A percentile compares a stretch with the other conserved stretches of the same genome.
Conservation (phyloP, 202 grass and related monocot genomes). For the Hordeum pubiflorum region DNA sequence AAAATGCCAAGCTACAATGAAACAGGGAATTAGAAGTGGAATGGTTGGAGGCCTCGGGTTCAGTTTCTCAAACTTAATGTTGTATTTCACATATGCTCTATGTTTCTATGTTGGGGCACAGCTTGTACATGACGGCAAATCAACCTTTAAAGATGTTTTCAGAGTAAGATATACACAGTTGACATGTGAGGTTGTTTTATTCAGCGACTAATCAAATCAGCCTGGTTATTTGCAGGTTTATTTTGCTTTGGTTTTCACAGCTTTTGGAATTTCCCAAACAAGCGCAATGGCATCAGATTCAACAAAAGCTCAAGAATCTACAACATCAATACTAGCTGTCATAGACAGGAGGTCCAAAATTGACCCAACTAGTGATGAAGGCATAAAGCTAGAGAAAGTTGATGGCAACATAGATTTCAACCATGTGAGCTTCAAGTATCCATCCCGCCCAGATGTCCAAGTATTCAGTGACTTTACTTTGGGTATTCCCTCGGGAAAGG, state of each 20-base stretch:
- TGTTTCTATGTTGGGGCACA: conserved; percentile 81
- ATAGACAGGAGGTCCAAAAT: conserved; percentile 68
- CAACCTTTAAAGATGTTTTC: conserved; percentile 72
- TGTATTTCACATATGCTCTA: conserved; percentile 67
- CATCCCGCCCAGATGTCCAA: conserved; percentile 71
- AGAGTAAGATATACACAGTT: conserved; percentile 39
- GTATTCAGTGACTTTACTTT: conserved; percentile 71
- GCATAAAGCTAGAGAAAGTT: conserved; percentile 49
- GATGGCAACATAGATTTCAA: conserved; percentile 56
- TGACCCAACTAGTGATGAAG: conserved; percentile 58
- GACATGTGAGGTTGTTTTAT: background rate
- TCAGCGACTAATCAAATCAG: background rate
- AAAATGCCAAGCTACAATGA: conserved; percentile 65
- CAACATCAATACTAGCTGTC: conserved; percentile 60
- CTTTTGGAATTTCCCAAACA: conserved; percentile 55
- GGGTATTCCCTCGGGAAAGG: conserved; percentile 67
- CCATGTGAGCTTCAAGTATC: conserved; percentile 72
- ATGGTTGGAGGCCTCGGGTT: conserved; percentile 64
- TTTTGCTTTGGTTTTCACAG: conserved; percentile 56
- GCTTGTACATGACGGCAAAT: conserved; percentile 49
- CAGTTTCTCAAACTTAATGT: conserved; percentile 59
- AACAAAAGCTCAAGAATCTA: conserved; percentile 63
- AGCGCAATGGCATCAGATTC: conserved; percentile 68
- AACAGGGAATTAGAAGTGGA: conserved; percentile 59
- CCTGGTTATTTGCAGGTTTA: conserved; percentile 38